Percentiles rank a stretch among this genome's conserved stretches.
Evolutionary conservation across 352 stramenopile species (phyloP).

Genomic region (Phytophthora capsici): DNA sequence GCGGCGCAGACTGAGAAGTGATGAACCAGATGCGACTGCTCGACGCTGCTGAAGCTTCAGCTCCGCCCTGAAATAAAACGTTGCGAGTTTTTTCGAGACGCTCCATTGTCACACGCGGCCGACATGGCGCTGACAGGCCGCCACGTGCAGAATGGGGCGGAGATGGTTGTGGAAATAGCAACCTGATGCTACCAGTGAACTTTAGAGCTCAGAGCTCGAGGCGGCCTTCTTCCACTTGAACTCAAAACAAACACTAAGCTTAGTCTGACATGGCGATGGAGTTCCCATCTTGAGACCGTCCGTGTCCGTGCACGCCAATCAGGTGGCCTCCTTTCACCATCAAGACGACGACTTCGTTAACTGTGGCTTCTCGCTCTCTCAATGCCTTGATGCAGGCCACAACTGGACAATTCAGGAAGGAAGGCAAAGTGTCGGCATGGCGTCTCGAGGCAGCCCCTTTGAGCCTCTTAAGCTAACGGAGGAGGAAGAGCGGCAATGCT

Average conservation of each 20-base stretch:
- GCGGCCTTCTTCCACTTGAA: not conserved
- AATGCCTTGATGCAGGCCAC: constrained; percentile 13
- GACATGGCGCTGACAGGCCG: constrained; percentile 14
- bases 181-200: not conserved
- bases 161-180: constrained; percentile 18
- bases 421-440: constrained; percentile 3
- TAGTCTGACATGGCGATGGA: no score
- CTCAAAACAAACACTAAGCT: no score
- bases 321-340: constrained; percentile 5
- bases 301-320: constrained; percentile 16
- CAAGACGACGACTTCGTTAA: not conserved
- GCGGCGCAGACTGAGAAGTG: constrained; percentile 16
- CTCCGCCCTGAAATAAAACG: constrained; percentile 15
- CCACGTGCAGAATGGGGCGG: not conserved
- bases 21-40: constrained; percentile 12
- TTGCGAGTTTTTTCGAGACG: constrained; percentile 3
- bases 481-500: constrained; percentile 21
- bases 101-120: constrained; percentile 4
- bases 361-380: not conserved
- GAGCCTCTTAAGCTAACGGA: constrained; percentile 12
- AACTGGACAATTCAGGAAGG: constrained; percentile 9
- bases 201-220: not conserved
- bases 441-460: constrained; percentile 13
- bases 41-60: not conserved
- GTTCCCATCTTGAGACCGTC: not conserved